Evolutionary conservation across 2,329 filamentous ascomycete genomes (phyloP).

Genomic region (Colletotrichum australisinense): DNA sequence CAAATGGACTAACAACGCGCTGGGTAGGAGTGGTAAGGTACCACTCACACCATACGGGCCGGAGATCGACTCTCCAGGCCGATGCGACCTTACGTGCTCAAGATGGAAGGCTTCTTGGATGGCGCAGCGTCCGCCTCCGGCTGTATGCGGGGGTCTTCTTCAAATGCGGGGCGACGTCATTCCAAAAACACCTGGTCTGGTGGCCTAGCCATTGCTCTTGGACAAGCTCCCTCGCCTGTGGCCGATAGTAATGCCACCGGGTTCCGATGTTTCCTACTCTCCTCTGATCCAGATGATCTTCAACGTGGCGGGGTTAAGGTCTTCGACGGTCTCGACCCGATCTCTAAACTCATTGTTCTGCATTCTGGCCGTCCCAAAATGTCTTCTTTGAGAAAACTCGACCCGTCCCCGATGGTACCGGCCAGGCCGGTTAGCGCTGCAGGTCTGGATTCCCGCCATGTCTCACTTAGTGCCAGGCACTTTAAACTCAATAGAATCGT

Average conservation of each 20-base stretch:
- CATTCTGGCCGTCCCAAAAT: constrained; percentile 7
- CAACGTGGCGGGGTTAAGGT: constrained; percentile 15
- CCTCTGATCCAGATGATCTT: constrained; percentile 19
- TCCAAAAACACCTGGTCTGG: constrained; percentile 9
- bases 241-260: not conserved
- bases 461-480: constrained; percentile 10
- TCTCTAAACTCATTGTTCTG: constrained; percentile 23
- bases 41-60: not conserved
- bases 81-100: constrained; percentile 1
- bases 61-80: not conserved
- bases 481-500: not conserved
- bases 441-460: constrained; percentile 18
- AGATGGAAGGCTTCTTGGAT: not conserved
- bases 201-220: not conserved
- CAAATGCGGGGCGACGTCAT: constrained; percentile 26
- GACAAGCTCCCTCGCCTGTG: constrained; percentile 4
- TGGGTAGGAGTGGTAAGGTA: not conserved
- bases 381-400: constrained; percentile 9
- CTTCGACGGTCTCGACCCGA: constrained; percentile 24
- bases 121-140: constrained; percentile 7
- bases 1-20: not conserved
- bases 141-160: not conserved
- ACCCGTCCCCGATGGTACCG: constrained; percentile 11
- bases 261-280: constrained; percentile 8
- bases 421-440: constrained; percentile 5